Evolutionary conservation across 768 basidiomycete species (phyloP).

Genomic region (Boletus barrowsii): DNA sequence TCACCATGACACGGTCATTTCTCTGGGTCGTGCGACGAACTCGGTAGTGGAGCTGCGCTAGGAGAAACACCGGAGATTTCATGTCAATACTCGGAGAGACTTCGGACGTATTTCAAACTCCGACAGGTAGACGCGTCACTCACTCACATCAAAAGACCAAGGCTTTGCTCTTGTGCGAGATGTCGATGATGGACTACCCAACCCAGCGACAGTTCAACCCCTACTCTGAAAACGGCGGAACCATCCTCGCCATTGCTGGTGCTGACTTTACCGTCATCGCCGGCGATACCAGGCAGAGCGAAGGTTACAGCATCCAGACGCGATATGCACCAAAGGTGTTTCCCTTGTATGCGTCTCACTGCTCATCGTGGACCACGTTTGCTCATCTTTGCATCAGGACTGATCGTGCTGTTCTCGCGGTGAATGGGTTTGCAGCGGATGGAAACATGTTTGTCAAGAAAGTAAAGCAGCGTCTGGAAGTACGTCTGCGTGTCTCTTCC

Average conservation of each 20-base stretch:
- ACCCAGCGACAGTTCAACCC: slow-evolving; percentile 77
- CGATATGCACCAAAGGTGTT: slow-evolving; percentile 96
- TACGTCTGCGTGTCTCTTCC: slow-evolving; percentile 36
- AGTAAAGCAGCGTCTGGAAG: slow-evolving; percentile 93
- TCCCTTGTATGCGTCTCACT: slow-evolving; percentile 62
- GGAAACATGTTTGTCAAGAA: slow-evolving; percentile 98
- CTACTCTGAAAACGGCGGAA: slow-evolving; percentile 92
- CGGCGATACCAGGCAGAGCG: slow-evolving; percentile 93
- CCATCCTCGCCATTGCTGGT: slow-evolving; percentile 94
- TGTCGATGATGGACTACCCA: slow-evolving; percentile 21
- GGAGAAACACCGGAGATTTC: too few species aligned
- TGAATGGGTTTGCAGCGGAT: slow-evolving; percentile 97
- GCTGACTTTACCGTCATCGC: slow-evolving; percentile 92
- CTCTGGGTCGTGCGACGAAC: too few species aligned
- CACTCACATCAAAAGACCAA: not conserved
- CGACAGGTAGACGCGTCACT: not conserved
- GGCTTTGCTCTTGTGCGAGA: too few species aligned
- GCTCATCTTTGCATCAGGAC: slow-evolving; percentile 50
- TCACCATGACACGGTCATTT: too few species aligned
- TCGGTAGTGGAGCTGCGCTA: too few species aligned
- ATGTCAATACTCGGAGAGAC: too few species aligned
- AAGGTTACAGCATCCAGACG: slow-evolving; percentile 98
- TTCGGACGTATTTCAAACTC: not conserved
- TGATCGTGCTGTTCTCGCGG: slow-evolving; percentile 88
- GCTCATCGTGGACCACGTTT: too few species aligned